Base-by-base conservation (phyloP, 2,329 filamentous ascomycete genomes). In the Phialophora macrospora region DNA sequence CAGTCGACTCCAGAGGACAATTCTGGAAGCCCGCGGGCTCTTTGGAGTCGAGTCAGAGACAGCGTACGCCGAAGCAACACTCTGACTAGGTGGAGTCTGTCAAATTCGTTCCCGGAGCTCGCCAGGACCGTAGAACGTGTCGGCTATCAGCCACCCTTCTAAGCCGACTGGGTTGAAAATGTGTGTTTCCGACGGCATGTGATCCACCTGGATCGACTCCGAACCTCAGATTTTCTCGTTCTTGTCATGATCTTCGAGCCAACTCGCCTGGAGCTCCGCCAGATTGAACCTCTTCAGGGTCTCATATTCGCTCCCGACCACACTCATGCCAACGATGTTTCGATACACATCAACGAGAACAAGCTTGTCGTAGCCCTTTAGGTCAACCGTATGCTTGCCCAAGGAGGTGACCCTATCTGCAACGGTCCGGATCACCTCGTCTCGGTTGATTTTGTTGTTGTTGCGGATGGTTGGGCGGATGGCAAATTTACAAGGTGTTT, bases 251-350 rank as follows among this genome's bases (percentile, higher is more conserved):
- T 64, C 44, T 14, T 32, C 62, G 30, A 67, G 62, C n/a, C 62
- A 62, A 46, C 62, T 65, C 6, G 68, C 49, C 70, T 85, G 86
- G 60, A 89, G 82, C 74, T 89, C 87, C 51, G 85, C 82, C 55
- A 89, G 74, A 73, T 89, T 89, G 75, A 83, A 89, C 62, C 84
- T 81, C 76, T 87, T 89, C 68, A 89, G 78, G 68, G 80, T 76
- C 62, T 89, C 86, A 70, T 84, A 89, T 68, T 87, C 84, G 60
- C 80, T 76, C 22, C 82, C 83, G 4, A 88, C 84, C 8, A 89
- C 85, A 69, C 85, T 87, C 81, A 89, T 87, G 22, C 87, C 87
- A 66, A 86, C 82, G 9, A 88, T 75, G 70, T 87, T 88, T 78
- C 87, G 82, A 73, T 87, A 85, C 62, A 89, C 79, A 70, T 88